These are phyloP conservation scores for Asterophora parasitica DNA, from an alignment of 768 basidiomycete genomes.

Conservation along the genomic window DNA sequence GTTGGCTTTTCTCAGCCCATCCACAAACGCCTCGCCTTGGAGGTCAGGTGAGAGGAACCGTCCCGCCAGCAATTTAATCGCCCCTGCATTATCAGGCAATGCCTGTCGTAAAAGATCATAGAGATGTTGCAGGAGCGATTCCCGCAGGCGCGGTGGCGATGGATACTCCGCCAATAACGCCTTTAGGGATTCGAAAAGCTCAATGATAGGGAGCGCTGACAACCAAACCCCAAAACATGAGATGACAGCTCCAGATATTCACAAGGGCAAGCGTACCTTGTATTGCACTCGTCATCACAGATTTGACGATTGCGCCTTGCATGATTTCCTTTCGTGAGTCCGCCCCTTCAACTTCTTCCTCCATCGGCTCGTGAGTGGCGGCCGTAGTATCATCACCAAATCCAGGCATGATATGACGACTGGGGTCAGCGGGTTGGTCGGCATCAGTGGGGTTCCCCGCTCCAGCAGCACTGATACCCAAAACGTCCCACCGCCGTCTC, in stretches of 20 bases:
- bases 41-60: slow-evolving; percentile 27
- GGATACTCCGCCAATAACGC: slow-evolving; percentile 35
- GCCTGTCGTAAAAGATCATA: slow-evolving; percentile 28
- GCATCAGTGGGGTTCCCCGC: not conserved
- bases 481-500: slow-evolving; percentile 70
- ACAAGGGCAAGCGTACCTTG: slow-evolving; percentile 44
- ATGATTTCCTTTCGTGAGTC: slow-evolving; percentile 64
- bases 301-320: slow-evolving; percentile 74
- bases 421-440: slow-evolving; percentile 14
- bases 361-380: slow-evolving; percentile 17
- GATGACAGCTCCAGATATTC: not conserved
- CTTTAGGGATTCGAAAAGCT: slow-evolving; percentile 37
- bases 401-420: slow-evolving; percentile 18
- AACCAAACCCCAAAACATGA: slow-evolving; percentile 1
- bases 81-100: slow-evolving; percentile 31
- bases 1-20: slow-evolving; percentile 33
- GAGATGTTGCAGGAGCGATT: slow-evolving; percentile 34
- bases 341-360: slow-evolving; percentile 42
- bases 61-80: slow-evolving; percentile 31
- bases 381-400: slow-evolving; percentile 16
- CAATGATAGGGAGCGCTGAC: slow-evolving; percentile 37
- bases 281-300: slow-evolving; percentile 70
- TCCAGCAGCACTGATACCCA: slow-evolving; percentile 57
- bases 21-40: slow-evolving; percentile 31
- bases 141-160: slow-evolving; percentile 28